Evolutionary conservation across 2,329 filamentous ascomycete genomes (phyloP), one percentile per base, ranked within the genome.

Genomic region (Neofusicoccum kwambonambiense): DNA sequence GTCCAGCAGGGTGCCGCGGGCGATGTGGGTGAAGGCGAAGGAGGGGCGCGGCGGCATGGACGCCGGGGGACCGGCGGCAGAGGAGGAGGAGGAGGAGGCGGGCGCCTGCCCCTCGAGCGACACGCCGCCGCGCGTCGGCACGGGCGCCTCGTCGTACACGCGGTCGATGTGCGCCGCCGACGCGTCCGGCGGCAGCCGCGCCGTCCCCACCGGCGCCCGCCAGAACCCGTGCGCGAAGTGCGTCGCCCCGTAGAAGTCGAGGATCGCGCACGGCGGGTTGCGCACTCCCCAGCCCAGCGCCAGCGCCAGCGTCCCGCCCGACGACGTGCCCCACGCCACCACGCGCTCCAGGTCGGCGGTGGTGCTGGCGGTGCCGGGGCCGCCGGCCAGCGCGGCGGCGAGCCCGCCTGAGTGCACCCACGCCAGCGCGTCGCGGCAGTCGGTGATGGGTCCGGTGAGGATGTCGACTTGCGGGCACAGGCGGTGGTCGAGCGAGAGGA

Each of bases 11-110:
- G 66, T 77, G 2, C 80, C 80, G 4, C 71, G 70, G 7, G 77
- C 76, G 31, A 81, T 80, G 64, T 80, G 78, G 5, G 76, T 78
- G 31, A 80, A 71, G 0, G 78, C 78, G 60, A 78, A 81, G 0
- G 77, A 78, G 34, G 77, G 73, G 17, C 79, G 72, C 0, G 77
- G 73, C 15, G 76, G 74, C 47, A 37, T 22, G 19, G 19, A 22
- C 19, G 19, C 1, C 19, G 19, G 19, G 19, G 19, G n/a, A n/a
- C n/a, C n/a, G n/a, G n/a, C n/a, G n/a, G n/a, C n/a, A n/a, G n/a
- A n/a, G n/a, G n/a, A n/a, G n/a, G n/a, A n/a, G n/a, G n/a, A n/a
- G n/a, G n/a, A n/a, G n/a, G n/a, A n/a, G n/a, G n/a, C 22, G 22
- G 22, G 22, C 22, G 52, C 15, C 41, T 80, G 79, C 12, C 79